phyloP scores from a whole-genome alignment of 305 asterid species.

The Fraxinus sp. region DNA sequence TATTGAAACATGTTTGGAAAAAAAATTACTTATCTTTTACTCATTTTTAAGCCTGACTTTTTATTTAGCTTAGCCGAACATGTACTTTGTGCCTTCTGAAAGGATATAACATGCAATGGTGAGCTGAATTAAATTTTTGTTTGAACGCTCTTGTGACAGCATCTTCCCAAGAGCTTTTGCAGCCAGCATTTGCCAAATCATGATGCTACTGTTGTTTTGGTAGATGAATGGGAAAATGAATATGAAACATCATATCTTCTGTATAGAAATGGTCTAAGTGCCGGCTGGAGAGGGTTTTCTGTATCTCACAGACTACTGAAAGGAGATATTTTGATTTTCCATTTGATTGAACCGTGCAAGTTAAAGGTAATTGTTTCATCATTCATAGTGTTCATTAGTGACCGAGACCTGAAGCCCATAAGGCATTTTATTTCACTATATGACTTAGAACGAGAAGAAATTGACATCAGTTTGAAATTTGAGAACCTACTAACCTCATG shows the following conservation, averaged over 20 bases:
- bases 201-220: slow-evolving; percentile 58
- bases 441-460: not conserved
- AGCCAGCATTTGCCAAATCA: slow-evolving; percentile 49
- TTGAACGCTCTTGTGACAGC: slow-evolving; percentile 43
- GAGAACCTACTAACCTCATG: not conserved
- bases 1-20: not conserved
- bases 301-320: slow-evolving; percentile 57
- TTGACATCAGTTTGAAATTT: not conserved
- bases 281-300: slow-evolving; percentile 92
- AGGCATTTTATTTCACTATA: not conserved
- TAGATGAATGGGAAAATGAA: slow-evolving; percentile 86
- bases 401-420: not conserved
- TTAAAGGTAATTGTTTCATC: slow-evolving; percentile 51
- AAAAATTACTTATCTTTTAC: not conserved
- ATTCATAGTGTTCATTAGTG: not conserved
- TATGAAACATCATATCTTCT: slow-evolving; percentile 62
- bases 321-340: slow-evolving; percentile 79
- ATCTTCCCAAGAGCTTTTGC: slow-evolving; percentile 70
- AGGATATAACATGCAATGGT: slow-evolving; percentile 4
- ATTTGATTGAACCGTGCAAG: slow-evolving; percentile 71
- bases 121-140: slow-evolving; percentile 10
- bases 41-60: not conserved
- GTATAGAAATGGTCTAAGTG: slow-evolving; percentile 75
- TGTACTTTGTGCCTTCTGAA: not conserved
- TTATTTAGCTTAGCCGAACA: not conserved